Conservation (phyloP, 2,329 filamentous ascomycete species). For the Fusarium sp. region DNA sequence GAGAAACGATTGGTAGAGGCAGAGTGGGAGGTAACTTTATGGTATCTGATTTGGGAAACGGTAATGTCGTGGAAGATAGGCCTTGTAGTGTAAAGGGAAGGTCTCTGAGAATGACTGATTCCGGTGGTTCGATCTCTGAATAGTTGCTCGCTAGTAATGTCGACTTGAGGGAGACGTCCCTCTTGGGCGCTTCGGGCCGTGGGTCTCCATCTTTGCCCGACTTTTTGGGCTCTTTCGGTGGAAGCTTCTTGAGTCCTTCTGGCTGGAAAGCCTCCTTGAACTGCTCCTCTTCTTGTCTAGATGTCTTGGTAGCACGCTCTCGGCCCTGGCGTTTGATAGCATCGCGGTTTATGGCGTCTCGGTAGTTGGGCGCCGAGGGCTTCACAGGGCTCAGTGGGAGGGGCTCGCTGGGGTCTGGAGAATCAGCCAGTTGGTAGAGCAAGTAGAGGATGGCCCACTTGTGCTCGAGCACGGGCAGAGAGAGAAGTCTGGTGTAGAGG, state of each 20-base stretch:
- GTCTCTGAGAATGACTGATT: constrained; percentile 78
- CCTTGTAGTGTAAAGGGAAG: constrained; percentile 94
- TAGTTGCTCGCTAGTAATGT: constrained; percentile 69
- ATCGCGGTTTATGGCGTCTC: constrained; percentile 53
- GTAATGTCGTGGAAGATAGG: constrained; percentile 85
- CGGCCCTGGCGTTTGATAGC: constrained; percentile 53
- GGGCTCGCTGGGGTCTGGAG: constrained; percentile 66
- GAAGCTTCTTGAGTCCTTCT: constrained; percentile 61
- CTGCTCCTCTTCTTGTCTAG: constrained; percentile 60
- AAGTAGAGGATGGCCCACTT: constrained; percentile 98
- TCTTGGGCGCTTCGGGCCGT: constrained; percentile 49
- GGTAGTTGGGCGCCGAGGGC: constrained; percentile 53
- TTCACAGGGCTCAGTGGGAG: constrained; percentile 59
- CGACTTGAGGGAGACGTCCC: constrained; percentile 69
- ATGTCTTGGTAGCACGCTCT: constrained; percentile 51
- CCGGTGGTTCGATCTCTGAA: constrained; percentile 69
- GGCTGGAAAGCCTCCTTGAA: constrained; percentile 67
- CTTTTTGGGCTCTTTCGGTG: constrained; percentile 55
- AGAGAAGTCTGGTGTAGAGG: constrained; percentile 87
- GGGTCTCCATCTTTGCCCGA: constrained; percentile 52
- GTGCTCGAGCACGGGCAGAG: constrained; percentile 91
- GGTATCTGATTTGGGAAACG: constrained; percentile 76
- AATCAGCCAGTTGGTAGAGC: constrained; percentile 84
- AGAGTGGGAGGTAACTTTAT: constrained; percentile 83
- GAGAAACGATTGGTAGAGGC: constrained; percentile 84